Percentiles rank a stretch among this genome's conserved stretches.
Conservation (phyloP, 2,329 filamentous ascomycete genomes). For the Hirsutella rhossiliensis region DNA sequence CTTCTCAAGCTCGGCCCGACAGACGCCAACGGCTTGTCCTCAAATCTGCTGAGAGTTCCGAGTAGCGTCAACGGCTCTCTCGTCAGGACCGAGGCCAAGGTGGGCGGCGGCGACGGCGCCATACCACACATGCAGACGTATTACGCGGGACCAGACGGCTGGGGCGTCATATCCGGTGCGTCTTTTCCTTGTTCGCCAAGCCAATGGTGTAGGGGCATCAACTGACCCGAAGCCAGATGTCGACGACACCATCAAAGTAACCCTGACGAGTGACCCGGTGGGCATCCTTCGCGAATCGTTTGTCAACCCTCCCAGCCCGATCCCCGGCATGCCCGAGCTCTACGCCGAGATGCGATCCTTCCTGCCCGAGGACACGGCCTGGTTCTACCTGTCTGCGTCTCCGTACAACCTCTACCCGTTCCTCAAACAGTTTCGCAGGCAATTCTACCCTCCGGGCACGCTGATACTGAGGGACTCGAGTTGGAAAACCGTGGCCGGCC, state of each 20-base stretch:
- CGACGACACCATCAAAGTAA: conserved; percentile 93
- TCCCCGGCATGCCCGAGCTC: conserved; percentile 73
- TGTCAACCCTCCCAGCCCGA: conserved; percentile 57
- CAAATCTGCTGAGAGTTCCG: conserved; percentile 44
- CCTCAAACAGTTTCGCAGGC: conserved; percentile 59
- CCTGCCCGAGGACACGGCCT: conserved; percentile 50
- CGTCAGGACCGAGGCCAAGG: conserved; percentile 34
- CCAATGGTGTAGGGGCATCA: conserved; percentile 8
- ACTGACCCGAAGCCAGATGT: conserved; percentile 44
- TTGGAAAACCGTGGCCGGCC: conserved; percentile 72
- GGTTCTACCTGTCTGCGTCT: conserved; percentile 89
- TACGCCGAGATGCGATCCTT: conserved; percentile 53
- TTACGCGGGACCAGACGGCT: conserved; percentile 66
- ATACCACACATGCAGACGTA: conserved; percentile 55
- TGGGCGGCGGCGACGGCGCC: conserved; percentile 40
- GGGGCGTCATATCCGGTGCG: conserved; percentile 65
- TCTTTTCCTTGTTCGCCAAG: background rate
- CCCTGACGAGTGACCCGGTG: conserved; percentile 65
- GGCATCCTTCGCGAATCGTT: conserved; percentile 81
- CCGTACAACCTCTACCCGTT: conserved; percentile 93
- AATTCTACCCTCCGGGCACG: conserved; percentile 64
- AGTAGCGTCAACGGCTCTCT: conserved; percentile 30
- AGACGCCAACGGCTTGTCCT: conserved; percentile 59
- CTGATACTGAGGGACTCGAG: conserved; percentile 75
- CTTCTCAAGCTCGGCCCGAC: conserved; percentile 54